Base-by-base conservation (phyloP, 345 rosid genomes). In the Arabidopsis suecica region DNA sequence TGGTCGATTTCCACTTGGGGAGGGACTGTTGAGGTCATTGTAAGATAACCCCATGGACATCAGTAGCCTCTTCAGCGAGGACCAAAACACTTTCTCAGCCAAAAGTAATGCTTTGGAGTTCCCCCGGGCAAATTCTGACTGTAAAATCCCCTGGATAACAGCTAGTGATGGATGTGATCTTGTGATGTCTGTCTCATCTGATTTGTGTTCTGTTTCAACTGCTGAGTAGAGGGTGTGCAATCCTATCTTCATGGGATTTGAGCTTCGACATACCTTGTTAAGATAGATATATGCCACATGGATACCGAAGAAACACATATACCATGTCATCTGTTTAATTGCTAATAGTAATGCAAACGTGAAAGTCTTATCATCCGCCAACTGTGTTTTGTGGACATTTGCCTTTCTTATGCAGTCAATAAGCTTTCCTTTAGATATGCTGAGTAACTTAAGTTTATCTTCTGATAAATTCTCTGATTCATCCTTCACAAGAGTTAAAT, bases 241-340 rank as follows among this genome's bases (percentile, higher is more conserved):
- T 80, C 85, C 84, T 50, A 83, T 69, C 72, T 81, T 80, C 69
- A 86, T 69, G 79, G 75, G 60, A 74, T 30, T 65, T 44, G 80
- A 73, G 76, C 84, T 81, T 74, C 60, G 84, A 73, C 86, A 83
- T 57, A 88, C 62, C 60, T 80, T 86, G 6, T 73, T 81, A 20
- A 83, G 62, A 70, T 77, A 88, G 54, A 84, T 65, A 71, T 80
- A 65, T 71, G 88, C 80, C 75, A 79, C 74, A 66, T 72, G 81
- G 73, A 83, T 83, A 38, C 91, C 91, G 37, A 80, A 88, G 76
- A 83, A 88, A 76, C 91, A 88, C 61, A 81, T 54, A 81, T 84
- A 83, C 87, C 88, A 88, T 34, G 89, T 77, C 78, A 83, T 84
- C 82, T 86, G 86, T 79, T 88, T 88, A 18, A 88, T 83, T 47